Conservation (phyloP, 768 basidiomycete species). For the Russula sp. region DNA sequence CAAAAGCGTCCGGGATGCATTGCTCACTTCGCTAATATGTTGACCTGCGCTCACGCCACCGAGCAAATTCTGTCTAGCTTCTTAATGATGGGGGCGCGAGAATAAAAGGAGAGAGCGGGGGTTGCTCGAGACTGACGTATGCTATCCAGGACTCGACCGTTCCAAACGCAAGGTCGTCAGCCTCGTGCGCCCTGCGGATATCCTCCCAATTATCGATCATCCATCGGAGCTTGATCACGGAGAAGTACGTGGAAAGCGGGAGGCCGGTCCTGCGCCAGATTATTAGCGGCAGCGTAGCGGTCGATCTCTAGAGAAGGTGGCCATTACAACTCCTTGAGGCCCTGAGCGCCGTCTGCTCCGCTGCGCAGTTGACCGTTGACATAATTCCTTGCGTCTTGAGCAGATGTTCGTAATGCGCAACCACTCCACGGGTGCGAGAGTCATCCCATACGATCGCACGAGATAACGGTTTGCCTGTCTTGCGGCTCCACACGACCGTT, state of each 20-base stretch:
- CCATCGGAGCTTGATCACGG: constrained; percentile 94
- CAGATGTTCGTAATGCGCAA: constrained; percentile 72
- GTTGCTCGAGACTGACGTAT: constrained; percentile 51
- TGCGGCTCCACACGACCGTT: constrained; percentile 87
- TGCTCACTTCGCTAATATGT: constrained; percentile 91
- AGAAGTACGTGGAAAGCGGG: constrained; percentile 97
- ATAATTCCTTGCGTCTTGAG: constrained; percentile 69
- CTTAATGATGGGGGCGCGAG: background rate
- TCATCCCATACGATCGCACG: constrained; percentile 96
- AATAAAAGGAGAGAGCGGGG: background rate
- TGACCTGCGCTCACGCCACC: constrained; percentile 67
- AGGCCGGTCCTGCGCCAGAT: constrained; percentile 68
- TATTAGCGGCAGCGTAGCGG: constrained; percentile 8
- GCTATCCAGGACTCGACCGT: constrained; percentile 97
- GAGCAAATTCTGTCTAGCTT: constrained; percentile 62
- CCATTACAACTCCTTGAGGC: constrained; percentile 66
- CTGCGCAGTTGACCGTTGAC: constrained; percentile 65
- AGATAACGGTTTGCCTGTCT: constrained; percentile 85
- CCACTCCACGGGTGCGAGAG: constrained; percentile 82
- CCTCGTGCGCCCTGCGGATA: constrained; percentile 73
- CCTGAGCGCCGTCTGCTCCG: constrained; percentile 64
- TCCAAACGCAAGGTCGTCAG: constrained; percentile 83
- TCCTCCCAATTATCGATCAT: constrained; percentile 85
- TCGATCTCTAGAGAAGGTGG: constrained; percentile 5
- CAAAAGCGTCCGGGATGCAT: constrained; percentile 94